Conservation (phyloP, 1,284 basidiomycete species). For the Cutaneotrichosporon curvatum region DNA sequence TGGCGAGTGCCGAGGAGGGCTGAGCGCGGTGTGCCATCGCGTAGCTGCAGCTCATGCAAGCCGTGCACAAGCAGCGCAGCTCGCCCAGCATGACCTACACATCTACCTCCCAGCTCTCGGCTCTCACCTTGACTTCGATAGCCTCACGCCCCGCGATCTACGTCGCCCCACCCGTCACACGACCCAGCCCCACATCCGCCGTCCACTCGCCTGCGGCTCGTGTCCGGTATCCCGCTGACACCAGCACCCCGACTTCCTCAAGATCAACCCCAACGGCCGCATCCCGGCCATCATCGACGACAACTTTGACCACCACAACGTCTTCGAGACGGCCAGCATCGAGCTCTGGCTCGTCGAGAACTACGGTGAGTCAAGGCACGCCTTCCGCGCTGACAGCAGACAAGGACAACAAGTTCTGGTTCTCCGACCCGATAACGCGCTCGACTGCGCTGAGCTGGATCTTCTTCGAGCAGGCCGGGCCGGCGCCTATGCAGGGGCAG, state of each 20-base stretch:
- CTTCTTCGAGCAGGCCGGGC: slow-evolving; percentile 55
- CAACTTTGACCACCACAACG: slow-evolving; percentile 51
- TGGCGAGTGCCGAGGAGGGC: too few species aligned
- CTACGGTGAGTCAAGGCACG: slow-evolving; percentile 42
- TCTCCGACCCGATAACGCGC: slow-evolving; percentile 47
- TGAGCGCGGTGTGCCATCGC: too few species aligned
- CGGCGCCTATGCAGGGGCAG: slow-evolving; percentile 51
- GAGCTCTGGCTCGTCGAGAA: slow-evolving; percentile 59
- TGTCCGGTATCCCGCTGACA: background rate
- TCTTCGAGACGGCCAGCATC: slow-evolving; percentile 66
- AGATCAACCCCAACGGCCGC: slow-evolving; percentile 60
- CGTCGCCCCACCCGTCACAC: too few species aligned
- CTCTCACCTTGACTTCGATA: too few species aligned
- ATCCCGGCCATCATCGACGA: slow-evolving; percentile 53
- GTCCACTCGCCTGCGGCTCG: too few species aligned
- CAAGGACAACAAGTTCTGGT: slow-evolving; percentile 53
- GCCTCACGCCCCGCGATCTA: too few species aligned
- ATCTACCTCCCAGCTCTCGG: too few species aligned
- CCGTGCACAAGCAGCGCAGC: too few species aligned
- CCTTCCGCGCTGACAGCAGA: slow-evolving; percentile 20
- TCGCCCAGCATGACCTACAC: too few species aligned
- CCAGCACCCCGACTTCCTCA: slow-evolving; percentile 55
- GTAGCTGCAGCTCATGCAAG: too few species aligned
- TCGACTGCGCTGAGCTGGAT: slow-evolving; percentile 69
- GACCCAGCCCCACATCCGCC: too few species aligned